phyloP scores from a whole-genome alignment of 305 asterid genomes.

The Coffea humblotiana region DNA sequence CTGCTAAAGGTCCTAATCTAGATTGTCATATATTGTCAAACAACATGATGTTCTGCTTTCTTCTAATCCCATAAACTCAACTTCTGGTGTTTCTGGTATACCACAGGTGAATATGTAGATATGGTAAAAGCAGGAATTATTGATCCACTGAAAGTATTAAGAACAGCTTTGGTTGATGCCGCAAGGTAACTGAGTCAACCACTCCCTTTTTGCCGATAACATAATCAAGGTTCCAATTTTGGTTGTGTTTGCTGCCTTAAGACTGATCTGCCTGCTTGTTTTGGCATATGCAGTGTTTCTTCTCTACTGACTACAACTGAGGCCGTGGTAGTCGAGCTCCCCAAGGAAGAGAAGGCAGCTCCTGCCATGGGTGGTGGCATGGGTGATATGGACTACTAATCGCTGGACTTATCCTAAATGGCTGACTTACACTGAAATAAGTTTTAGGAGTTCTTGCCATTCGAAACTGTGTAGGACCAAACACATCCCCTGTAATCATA shows the following conservation, averaged over 20 bases:
- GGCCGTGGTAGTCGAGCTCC: slow-evolving; percentile 55
- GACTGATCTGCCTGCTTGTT: not conserved
- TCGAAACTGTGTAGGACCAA: slow-evolving; percentile 20
- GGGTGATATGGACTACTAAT: slow-evolving; percentile 65
- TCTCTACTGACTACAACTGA: slow-evolving; percentile 57
- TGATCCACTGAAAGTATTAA: slow-evolving; percentile 67
- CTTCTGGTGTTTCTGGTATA: not conserved
- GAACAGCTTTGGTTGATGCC: slow-evolving; percentile 71
- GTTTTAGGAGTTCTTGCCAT: slow-evolving; percentile 15
- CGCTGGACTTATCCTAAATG: not conserved
- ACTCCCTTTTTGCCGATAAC: not conserved
- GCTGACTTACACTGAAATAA: slow-evolving; percentile 16
- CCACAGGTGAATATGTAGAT: slow-evolving; percentile 68
- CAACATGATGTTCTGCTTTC: not conserved
- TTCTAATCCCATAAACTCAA: not conserved
- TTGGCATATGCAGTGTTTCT: slow-evolving; percentile 37
- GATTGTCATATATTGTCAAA: not conserved
- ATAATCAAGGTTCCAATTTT: not conserved
- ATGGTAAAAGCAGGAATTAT: slow-evolving; percentile 67
- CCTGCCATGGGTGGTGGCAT: slow-evolving; percentile 53
- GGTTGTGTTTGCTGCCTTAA: not conserved
- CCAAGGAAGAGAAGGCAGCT: slow-evolving; percentile 42
- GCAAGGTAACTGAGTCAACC: slow-evolving; percentile 44
- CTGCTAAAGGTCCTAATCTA: slow-evolving; percentile 50
- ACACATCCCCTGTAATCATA: slow-evolving; percentile 31